Conservation (phyloP, 2,329 filamentous ascomycete species). For the Aspergillus aculeatinus region DNA sequence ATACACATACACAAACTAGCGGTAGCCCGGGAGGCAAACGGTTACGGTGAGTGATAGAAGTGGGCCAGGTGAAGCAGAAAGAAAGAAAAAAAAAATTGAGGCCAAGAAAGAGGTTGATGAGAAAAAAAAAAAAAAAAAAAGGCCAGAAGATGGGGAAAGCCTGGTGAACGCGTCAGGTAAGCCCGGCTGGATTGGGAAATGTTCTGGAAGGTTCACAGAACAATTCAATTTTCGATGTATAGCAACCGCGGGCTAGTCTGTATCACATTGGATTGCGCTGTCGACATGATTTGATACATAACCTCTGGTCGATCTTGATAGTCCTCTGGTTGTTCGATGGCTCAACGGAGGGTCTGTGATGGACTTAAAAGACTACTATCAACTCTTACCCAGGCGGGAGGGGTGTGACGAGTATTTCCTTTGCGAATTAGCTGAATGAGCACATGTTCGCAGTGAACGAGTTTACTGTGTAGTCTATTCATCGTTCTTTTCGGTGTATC, state of each 20-base stretch:
- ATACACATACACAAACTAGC: constrained; percentile 11
- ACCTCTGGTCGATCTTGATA: not conserved
- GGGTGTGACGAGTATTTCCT: too few species aligned
- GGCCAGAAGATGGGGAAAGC: not conserved
- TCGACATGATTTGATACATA: not conserved
- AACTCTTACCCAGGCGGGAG: not conserved
- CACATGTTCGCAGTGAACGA: not conserved
- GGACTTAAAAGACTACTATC: not conserved
- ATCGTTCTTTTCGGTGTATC: not conserved
- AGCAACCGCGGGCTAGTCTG: not conserved
- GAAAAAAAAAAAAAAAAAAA: too few species aligned
- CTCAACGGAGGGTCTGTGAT: not conserved
- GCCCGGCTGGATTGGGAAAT: constrained; percentile 4
- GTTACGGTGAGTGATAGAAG: constrained; percentile 1
- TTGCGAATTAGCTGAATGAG: not conserved
- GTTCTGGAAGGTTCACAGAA: constrained; percentile 15
- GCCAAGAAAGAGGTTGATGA: too few species aligned
- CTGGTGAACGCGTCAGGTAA: not conserved
- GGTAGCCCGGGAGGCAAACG: constrained; percentile 13
- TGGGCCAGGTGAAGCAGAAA: constrained; percentile 8
- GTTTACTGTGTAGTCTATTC: not conserved
- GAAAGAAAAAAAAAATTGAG: not conserved
- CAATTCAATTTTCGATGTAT: not conserved
- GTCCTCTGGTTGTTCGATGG: not conserved
- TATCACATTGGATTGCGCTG: not conserved